Evolutionary conservation across 208 protist species (phyloP), one percentile per base, ranked within the genome.

Genomic region (Polymyxa betae): DNA sequence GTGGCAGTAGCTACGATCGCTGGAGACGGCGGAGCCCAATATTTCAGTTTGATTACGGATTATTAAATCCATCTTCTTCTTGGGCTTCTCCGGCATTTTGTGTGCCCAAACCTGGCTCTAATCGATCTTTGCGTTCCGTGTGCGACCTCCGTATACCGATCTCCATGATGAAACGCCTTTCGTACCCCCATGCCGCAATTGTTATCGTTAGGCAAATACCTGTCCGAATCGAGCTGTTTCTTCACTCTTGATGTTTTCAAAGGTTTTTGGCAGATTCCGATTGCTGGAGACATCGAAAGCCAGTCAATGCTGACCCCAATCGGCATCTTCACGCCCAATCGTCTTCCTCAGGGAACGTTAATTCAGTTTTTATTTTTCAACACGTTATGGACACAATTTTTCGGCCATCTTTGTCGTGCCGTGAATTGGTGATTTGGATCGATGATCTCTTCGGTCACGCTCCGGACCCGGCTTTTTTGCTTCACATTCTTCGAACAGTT

Each of bases 221-320:
- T 66, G 29, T 16, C 29, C 20, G 54, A 29, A 16, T 66, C 54
- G 20, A 32, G 20, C 29, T 29, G 16, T 32, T 66, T 66, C 54
- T 66, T 66, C 54, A 66, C 54, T 16, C 20, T 29, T 29, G 54
- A 66, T 66, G 54, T 29, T 32, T 66, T 66, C 54, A 66, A 66
- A 66, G 54, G 54, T 66, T 66, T 66, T 29, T 66, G 54, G 54
- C 54, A 66, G 54, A 66, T 66, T 29, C 20, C 54, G 20, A 66
- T 66, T 29, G 29, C 54, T 29, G 54, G 54, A 32, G 54, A 66
- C 29, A 66, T 66, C 54, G 54, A 66, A 16, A 29, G 20, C 54
- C 54, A 32, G 54, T 32, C 54, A 32, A 16, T 66, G 20, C 54
- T 66, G 20, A 32, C 54, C 16, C 54, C 54, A 32, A 32, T 66